phyloP scores from a whole-genome alignment of 352 stramenopile species.

The Phytophthora hibernalis region DNA sequence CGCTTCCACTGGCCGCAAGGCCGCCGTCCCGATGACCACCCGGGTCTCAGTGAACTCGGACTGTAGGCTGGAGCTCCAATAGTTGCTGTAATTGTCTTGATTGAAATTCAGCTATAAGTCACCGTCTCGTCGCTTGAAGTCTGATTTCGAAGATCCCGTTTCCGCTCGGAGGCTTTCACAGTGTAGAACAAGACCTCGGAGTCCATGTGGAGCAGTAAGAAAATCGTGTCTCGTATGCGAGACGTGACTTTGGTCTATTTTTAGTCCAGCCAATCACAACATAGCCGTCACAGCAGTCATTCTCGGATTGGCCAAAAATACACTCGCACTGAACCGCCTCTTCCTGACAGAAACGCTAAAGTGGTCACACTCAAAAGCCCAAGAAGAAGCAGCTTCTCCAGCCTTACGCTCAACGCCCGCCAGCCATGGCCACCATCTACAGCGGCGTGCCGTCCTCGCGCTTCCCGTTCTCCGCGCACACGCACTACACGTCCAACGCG shows the following conservation, averaged over 20 bases:
- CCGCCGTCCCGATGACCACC: conserved; percentile 54
- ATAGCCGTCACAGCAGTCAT: not conserved
- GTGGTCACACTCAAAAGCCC: conserved; percentile 33
- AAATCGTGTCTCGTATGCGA: not conserved
- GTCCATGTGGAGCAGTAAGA: too few species aligned
- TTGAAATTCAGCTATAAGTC: not conserved
- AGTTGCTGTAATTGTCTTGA: not conserved
- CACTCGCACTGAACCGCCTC: conserved; percentile 28
- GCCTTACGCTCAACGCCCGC: too few species aligned
- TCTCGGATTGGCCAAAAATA: conserved; percentile 36
- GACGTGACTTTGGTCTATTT: conserved; percentile 13
- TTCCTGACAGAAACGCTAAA: conserved; percentile 8
- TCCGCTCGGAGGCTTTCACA: not conserved
- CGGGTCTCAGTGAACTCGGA: conserved; percentile 44
- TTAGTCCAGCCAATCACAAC: conserved; percentile 4
- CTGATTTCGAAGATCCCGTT: conserved; percentile 9
- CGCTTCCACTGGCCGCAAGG: conserved; percentile 69
- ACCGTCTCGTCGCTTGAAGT: not conserved
- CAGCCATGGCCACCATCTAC: conserved; percentile 76
- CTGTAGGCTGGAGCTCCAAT: conserved; percentile 22
- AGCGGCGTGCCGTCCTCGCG: conserved; percentile 60
- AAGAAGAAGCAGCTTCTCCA: conserved; percentile 5
- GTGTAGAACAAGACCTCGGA: too few species aligned
- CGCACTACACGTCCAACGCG: conserved; percentile 68
- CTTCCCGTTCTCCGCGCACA: conserved; percentile 68